Conservation (phyloP, 2,329 filamentous ascomycete species). For the Cercospora sesami region DNA sequence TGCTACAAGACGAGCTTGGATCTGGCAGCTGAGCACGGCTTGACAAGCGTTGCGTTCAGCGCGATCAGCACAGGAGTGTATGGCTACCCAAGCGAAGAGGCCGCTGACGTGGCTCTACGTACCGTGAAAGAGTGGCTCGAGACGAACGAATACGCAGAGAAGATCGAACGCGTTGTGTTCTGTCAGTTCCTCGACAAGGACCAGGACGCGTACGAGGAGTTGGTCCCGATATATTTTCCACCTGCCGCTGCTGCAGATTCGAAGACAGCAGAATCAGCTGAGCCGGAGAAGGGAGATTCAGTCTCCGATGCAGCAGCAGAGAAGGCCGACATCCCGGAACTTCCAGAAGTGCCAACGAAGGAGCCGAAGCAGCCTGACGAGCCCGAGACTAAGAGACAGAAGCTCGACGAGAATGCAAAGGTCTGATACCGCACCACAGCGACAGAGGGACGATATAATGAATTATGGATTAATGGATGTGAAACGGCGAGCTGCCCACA, state of each 20-base stretch:
- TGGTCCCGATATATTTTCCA: slow-evolving; percentile 47
- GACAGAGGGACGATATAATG: background rate
- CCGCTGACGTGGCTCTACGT: slow-evolving; percentile 69
- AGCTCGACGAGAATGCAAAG: slow-evolving; percentile 33
- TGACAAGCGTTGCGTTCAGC: slow-evolving; percentile 76
- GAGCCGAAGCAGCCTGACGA: slow-evolving; percentile 49
- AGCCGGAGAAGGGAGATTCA: background rate
- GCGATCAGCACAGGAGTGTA: slow-evolving; percentile 87
- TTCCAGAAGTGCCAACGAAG: slow-evolving; percentile 52
- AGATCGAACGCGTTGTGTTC: slow-evolving; percentile 75
- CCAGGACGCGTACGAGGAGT: slow-evolving; percentile 66
- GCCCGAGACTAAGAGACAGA: slow-evolving; percentile 52
- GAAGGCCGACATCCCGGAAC: slow-evolving; percentile 41
- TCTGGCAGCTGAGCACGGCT: slow-evolving; percentile 66
- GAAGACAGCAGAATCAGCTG: background rate
- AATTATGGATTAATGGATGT: background rate
- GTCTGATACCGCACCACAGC: background rate
- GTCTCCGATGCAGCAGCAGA: background rate
- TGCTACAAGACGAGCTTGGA: slow-evolving; percentile 73
- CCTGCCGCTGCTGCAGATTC: slow-evolving; percentile 35
- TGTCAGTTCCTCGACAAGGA: slow-evolving; percentile 82
- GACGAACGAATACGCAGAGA: slow-evolving; percentile 44
- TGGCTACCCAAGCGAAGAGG: slow-evolving; percentile 74
- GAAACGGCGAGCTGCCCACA: background rate
- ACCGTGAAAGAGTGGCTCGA: slow-evolving; percentile 60